Percentiles rank a stretch among this genome's conserved stretches.
Evolutionary conservation across 1,139 yeast genomes (phyloP).

Genomic region (Geotrichum aggregatum): DNA sequence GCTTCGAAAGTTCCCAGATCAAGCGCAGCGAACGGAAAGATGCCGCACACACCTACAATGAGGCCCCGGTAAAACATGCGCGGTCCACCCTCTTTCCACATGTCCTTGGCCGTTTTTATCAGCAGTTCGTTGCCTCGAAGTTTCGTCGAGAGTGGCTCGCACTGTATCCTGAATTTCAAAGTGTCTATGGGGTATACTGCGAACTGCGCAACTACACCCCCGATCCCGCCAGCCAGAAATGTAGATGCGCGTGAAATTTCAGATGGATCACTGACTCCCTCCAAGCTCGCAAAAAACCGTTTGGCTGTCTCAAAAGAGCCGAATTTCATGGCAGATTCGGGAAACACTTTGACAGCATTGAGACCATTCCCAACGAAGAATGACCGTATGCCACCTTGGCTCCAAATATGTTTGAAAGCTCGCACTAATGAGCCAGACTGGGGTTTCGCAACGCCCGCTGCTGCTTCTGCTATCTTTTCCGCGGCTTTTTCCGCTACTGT

Average conservation of each 20-base stretch:
- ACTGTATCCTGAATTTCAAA: conserved; percentile 60
- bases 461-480: conserved; percentile 16
- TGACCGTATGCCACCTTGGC: conserved; percentile 80
- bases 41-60: conserved; percentile 83
- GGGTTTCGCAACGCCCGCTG: conserved; percentile 14
- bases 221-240: conserved; percentile 89
- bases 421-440: conserved; percentile 24
- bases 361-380: conserved; percentile 95
- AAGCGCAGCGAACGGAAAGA: conserved; percentile 94
- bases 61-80: conserved; percentile 80
- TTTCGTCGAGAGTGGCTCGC: conserved; percentile 36
- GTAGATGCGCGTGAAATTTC: conserved; percentile 74
- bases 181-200: conserved; percentile 97
- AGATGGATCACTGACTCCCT: conserved; percentile 70
- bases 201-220: conserved; percentile 90
- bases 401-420: conserved; percentile 78
- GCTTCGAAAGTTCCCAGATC: conserved; percentile 92
- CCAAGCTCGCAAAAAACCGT: conserved; percentile 65
- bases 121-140: conserved; percentile 60
- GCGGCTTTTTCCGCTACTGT: conserved; percentile 28
- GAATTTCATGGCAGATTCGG: conserved; percentile 95
- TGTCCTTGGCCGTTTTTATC: conserved; percentile 62
- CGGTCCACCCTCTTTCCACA: conserved; percentile 78
- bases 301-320: conserved; percentile 92
- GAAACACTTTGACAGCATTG: conserved; percentile 89